Conservation (phyloP, 768 basidiomycete species). For the Tricholoma sp. region DNA sequence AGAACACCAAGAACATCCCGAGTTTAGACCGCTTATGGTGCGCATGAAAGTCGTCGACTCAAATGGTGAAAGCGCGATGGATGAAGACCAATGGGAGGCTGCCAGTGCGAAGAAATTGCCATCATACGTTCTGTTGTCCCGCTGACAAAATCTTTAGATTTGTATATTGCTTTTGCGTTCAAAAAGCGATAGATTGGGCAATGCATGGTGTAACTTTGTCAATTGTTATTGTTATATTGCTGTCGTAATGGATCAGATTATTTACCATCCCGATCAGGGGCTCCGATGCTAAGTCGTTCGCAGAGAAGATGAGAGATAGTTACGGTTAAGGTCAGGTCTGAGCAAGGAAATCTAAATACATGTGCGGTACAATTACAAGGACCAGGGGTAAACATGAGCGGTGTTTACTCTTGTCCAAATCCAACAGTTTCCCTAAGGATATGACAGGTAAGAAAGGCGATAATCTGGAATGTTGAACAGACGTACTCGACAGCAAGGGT, state of each 20-base stretch:
- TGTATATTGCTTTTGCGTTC: slow-evolving; percentile 92
- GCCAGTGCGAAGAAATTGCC: slow-evolving; percentile 66
- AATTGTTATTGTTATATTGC: background rate
- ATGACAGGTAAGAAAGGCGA: slow-evolving; percentile 13
- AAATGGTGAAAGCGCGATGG: slow-evolving; percentile 86
- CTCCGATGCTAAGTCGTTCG: background rate
- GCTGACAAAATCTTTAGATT: slow-evolving; percentile 46
- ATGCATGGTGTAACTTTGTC: background rate
- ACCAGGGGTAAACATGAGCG: slow-evolving; percentile 1
- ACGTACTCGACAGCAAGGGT: slow-evolving; percentile 92
- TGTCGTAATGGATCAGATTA: background rate
- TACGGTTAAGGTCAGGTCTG: background rate
- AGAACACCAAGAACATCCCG: slow-evolving; percentile 72
- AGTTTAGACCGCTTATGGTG: slow-evolving; percentile 79
- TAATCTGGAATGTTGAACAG: slow-evolving; percentile 6
- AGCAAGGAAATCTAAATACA: background rate
- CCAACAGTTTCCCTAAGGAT: slow-evolving; percentile 78
- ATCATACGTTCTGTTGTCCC: background rate
- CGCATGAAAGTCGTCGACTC: slow-evolving; percentile 90
- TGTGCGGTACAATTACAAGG: slow-evolving; percentile 6
- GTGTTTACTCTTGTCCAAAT: slow-evolving; percentile 81
- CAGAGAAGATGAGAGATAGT: background rate
- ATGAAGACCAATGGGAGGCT: slow-evolving; percentile 96
- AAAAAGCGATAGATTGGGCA: slow-evolving; percentile 46
- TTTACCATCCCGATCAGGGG: background rate